Base-by-base conservation (phyloP, 2,329 filamentous ascomycete genomes). In the Sphaerulina musiva region DNA sequence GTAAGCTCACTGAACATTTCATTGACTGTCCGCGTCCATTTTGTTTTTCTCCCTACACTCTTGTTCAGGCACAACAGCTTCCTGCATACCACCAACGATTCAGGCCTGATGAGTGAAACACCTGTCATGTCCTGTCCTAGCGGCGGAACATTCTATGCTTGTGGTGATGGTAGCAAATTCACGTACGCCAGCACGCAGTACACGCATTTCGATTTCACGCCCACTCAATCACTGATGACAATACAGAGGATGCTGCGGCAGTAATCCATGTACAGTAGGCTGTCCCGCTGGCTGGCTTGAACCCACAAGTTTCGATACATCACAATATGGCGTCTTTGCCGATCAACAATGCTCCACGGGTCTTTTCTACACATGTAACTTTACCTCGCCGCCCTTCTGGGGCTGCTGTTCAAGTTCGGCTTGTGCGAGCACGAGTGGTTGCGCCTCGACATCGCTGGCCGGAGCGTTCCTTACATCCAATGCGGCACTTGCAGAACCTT, bases 121-220 rank as follows among this genome's bases (percentile, higher is more conserved):
- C 53, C 52, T 9, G 55, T 53, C 17, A 58, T 58, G 56, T 48
- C 48, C 34, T 58, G 56, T 20, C 53, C 56, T 10, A 23, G 31
- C 20, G 56, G 56, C 5, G 56, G 53, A 31, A 17, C 45, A 26
- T 58, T 58, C 49, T 58, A 58, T 48, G 56, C 56, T 46, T 58
- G 56, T 42, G 53, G 52, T 17, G 53, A 52, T 20, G 56, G 56
- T 14, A 52, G 47, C 38, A 31, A 49, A 50, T 58, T 53, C 34
- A 53, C 55, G 34, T 51, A 31, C 45, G 48, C 39, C 42, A 6
- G 12, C 20, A 20, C 20, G 8, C 17, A 26, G 17, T 0, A 23
- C 8, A 10, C 1, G 3, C 11, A 1, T 26, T 26, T 10, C 4
- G 11, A 26, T 12, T 20, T 20, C 6, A 6, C 14, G 6, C 12